phyloP scores from a whole-genome alignment of 176 grass and related monocot species.

The Puccinellia tenuiflora region DNA sequence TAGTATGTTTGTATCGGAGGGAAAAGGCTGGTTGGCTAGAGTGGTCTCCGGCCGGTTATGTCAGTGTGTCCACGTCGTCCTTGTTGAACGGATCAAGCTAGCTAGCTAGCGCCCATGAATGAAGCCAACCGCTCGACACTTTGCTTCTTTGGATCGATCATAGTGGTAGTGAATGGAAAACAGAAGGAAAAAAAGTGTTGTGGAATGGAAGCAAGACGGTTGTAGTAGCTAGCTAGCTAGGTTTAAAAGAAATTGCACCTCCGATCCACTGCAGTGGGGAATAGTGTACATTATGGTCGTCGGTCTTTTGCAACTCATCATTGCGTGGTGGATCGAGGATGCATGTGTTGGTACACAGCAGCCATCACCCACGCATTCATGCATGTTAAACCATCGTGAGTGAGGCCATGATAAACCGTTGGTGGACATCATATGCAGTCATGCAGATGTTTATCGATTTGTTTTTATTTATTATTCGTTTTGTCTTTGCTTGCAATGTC shows the following conservation, averaged over 20 bases:
- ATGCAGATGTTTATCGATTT: not conserved
- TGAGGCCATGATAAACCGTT: not conserved
- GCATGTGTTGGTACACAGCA: not conserved
- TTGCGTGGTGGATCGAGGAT: not conserved
- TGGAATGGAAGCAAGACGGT: not conserved
- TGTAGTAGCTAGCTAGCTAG: not conserved
- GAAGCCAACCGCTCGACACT: not conserved
- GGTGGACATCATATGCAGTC: not conserved
- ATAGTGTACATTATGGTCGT: not conserved
- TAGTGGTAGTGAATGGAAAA: not conserved
- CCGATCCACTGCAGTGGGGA: not conserved
- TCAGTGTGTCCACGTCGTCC: not conserved
- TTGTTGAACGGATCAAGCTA: not conserved
- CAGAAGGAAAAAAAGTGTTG: not conserved
- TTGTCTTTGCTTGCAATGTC: not conserved
- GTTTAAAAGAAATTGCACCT: not conserved
- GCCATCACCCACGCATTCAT: not conserved
- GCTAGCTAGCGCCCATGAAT: not conserved
- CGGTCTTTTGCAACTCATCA: not conserved
- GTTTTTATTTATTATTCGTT: too few relatives aligned
- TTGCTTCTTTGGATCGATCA: not conserved
- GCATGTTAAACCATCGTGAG: not conserved
- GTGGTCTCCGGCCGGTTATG: slow-evolving; percentile 17
- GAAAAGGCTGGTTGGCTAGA: not conserved
- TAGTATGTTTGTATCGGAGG: not conserved